Evolutionary conservation across 2,329 filamentous ascomycete genomes (phyloP), one percentile per base, ranked within the genome.

Genomic region (Beauveria brongniartii): DNA sequence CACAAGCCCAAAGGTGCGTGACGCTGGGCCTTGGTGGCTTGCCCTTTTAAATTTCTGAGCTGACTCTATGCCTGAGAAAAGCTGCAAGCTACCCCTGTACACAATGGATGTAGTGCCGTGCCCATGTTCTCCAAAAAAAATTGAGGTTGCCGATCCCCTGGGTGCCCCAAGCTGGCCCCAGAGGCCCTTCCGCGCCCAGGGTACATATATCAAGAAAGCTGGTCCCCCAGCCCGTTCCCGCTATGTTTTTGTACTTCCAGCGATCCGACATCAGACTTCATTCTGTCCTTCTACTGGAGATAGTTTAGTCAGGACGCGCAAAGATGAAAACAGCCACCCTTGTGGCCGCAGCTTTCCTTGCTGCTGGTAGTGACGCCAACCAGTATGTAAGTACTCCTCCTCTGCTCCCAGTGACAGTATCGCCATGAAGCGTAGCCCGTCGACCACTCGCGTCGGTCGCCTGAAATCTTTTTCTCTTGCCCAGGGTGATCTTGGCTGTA

Each of bases 321-420:
- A 68, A 41, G 63, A 76, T 75, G 73, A 75, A 72, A 72, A 66
- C 69, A 51, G 61, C 67, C 44, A 67, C 68, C 43, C 55, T 74
- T 44, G 64, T 72, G 37, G 70, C 69, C 55, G 69, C 70, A 50
- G 65, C 72, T 34, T 62, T 72, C 26, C 64, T 75, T 63, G 68
- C 69, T 22, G 69, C 67, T 37, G 65, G 69, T 62, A 65, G 64
- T 50, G 68, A 72, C 34, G 70, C 69, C 44, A 59, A 64, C 58
- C 67, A 44, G 46, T 40, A 34, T 57, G 61, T 63, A 47, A 55
- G 61, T 63, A 65, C 64, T 20, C 26, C 26, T 24, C 62, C 26
- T 20, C 62, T 61, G 58, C 52, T 14, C 43, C 20, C 16, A 34
- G 3, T n/a, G 37, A n/a, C 30, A n/a, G 8, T 26, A 30, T 9